These are phyloP conservation scores for Pseudopithomyces maydicus DNA, from an alignment of 2,329 filamentous ascomycete species.

Conservation along the genomic window DNA sequence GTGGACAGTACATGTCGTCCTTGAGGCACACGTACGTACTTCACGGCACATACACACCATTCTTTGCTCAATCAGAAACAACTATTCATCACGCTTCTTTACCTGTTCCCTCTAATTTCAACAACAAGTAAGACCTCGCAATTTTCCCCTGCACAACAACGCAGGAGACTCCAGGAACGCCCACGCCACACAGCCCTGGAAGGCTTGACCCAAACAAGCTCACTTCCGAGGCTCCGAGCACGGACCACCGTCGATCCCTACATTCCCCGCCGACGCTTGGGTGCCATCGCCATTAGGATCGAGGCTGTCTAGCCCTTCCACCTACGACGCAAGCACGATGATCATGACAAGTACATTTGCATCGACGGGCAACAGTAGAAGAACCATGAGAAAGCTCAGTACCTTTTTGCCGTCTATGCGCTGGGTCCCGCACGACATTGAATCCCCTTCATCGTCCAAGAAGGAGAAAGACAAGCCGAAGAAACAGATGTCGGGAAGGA, in stretches of 20 bases:
- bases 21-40: no score
- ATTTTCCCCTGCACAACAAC: no score
- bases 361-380: not conserved
- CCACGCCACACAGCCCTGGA: not conserved
- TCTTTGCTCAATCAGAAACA: no score
- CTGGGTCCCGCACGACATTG: conserved; percentile 36
- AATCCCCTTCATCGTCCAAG: not conserved
- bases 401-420: conserved; percentile 24
- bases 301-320: not conserved
- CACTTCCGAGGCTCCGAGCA: not conserved
- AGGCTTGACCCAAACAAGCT: conserved; percentile 17
- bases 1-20: no score
- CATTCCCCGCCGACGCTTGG: conserved; percentile 4
- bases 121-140: no score
- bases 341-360: not conserved
- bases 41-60: no score
- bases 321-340: not conserved
- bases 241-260: conserved; percentile 6
- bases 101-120: no score
- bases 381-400: not conserved
- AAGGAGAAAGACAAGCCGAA: conserved; percentile 3
- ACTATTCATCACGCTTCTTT: no score
- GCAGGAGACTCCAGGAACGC: no score
- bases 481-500: not conserved
- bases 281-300: not conserved